Base-by-base conservation (phyloP, 768 basidiomycete genomes). In the Phylloporus arenicola region DNA sequence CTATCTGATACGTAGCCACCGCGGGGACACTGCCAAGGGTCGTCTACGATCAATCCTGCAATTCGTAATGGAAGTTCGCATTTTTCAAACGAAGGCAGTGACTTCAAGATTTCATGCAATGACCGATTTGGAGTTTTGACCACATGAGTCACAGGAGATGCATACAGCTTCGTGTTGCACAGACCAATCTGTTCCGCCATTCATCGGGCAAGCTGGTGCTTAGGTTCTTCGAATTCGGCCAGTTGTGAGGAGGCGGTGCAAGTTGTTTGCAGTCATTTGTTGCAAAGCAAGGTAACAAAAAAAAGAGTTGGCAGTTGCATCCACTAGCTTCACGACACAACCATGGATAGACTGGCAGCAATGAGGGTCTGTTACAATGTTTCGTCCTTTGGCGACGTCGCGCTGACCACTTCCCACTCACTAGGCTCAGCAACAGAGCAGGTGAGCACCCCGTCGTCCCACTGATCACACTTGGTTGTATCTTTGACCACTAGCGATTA, bases 301-400 rank as follows among this genome's bases (percentile, higher is more conserved):
- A 47, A 29, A 24, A 17, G 3, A 19, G 19, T 38, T 38, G 11
- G 2, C n/a, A 19, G 12, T 20, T 53, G 64, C 57, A 51, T 57
- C 68, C 60, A 58, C 86, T 14, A 47, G 8, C n/a, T 48, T 90
- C 84, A 88, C 92, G 65, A 64, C 51, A 43, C 22, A 29, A 58
- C 50, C 57, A 83, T 92, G 80, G 91, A 94, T 74, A 82, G 92
- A 77, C 79, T 94, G 57, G 91, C 88, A 61, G 88, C 86, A 55
- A 81, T 88, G 82, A 81, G 88, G 73, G 88, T 88, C 52, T 51
- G 82, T 66, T n/a, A n/a, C n/a, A n/a, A 3, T 34, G 2, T 10
- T 45, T 40, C 0, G 7, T 5, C 27, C 20, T 13, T 43, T 2
- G 3, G 40, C 8, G n/a, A 11, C 35, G 13, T 25, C 42, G 10